Evolutionary conservation across 2,329 filamentous ascomycete genomes (phyloP).

Genomic region (Alternaria postmessia): DNA sequence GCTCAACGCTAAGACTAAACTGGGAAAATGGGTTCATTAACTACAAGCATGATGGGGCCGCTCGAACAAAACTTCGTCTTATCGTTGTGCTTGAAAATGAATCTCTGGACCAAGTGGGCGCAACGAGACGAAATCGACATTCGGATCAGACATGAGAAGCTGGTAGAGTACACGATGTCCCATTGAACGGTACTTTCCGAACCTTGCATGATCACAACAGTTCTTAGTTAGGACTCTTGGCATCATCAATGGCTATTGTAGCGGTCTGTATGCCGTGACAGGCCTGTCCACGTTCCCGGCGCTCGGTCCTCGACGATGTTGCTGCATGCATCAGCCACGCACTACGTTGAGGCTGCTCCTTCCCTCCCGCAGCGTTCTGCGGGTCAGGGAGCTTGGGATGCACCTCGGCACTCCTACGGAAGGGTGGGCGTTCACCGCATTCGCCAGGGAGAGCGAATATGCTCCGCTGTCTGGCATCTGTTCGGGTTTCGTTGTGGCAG

Average conservation of each 20-base stretch:
- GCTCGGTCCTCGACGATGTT: slow-evolving; percentile 2
- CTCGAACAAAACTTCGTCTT: slow-evolving; percentile 2
- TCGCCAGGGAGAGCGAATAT: slow-evolving; percentile 6
- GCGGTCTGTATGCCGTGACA: slow-evolving; percentile 4
- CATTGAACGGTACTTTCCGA: background rate
- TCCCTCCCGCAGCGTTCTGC: slow-evolving; percentile 3
- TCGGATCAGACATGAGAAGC: background rate
- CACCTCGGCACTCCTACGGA: slow-evolving; percentile 1
- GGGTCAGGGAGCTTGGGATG: background rate
- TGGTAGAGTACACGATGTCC: background rate
- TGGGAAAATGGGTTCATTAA: slow-evolving; percentile 26
- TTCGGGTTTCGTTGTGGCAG: slow-evolving; percentile 11
- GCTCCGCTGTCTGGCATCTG: slow-evolving; percentile 8
- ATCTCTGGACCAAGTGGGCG: background rate
- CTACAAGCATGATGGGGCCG: slow-evolving; percentile 11
- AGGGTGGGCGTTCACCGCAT: slow-evolving; percentile 9
- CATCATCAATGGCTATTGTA: slow-evolving; percentile 9
- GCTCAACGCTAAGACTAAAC: slow-evolving; percentile 21
- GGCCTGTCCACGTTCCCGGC: slow-evolving; percentile 3
- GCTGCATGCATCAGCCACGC: slow-evolving; percentile 14
- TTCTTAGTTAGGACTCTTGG: slow-evolving; percentile 5
- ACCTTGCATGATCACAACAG: background rate
- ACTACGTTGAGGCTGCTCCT: slow-evolving; percentile 5
- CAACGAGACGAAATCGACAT: background rate
- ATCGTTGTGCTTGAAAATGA: slow-evolving; percentile 4